A percentile compares a stretch with the other conserved stretches of the same genome.
Conservation (phyloP, 2,329 filamentous ascomycete species). For the Dothiorella sarmentorum region DNA sequence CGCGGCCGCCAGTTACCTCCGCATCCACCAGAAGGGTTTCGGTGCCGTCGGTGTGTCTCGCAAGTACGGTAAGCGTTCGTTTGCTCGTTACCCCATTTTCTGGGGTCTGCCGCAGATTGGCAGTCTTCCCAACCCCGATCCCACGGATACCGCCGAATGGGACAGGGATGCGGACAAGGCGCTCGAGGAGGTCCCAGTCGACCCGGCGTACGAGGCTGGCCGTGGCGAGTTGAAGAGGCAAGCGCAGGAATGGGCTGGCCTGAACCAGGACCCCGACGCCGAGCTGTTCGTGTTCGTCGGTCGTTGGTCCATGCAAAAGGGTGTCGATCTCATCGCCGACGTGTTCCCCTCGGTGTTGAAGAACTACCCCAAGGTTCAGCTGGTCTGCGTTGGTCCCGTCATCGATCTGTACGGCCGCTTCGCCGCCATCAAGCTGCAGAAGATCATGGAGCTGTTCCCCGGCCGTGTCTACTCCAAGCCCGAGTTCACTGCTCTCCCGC, state of each 20-base stretch:
- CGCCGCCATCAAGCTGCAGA: constrained; percentile 61
- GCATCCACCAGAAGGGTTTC: constrained; percentile 64
- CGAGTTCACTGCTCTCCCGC: constrained; percentile 64
- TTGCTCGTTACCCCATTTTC: constrained; percentile 66
- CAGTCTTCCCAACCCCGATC: constrained; percentile 61
- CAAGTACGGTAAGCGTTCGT: constrained; percentile 65
- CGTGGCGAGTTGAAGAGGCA: constrained; percentile 55
- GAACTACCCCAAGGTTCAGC: constrained; percentile 56
- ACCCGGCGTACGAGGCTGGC: constrained; percentile 53
- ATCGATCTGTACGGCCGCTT: constrained; percentile 68
- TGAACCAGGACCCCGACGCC: constrained; percentile 57
- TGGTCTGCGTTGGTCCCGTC: constrained; percentile 62
- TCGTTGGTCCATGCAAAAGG: constrained; percentile 67
- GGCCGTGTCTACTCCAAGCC: constrained; percentile 65
- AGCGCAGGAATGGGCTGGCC: constrained; percentile 65
- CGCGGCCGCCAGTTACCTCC: constrained; percentile 63
- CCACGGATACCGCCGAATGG: constrained; percentile 61
- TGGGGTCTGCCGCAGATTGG: constrained; percentile 64
- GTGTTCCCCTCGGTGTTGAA: constrained; percentile 63
- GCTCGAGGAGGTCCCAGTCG: constrained; percentile 44
- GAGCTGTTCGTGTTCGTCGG: constrained; percentile 67
- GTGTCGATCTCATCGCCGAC: constrained; percentile 65
- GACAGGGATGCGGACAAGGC: constrained; percentile 44
- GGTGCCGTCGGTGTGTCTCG: constrained; percentile 66
- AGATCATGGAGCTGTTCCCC: constrained; percentile 64